Evolutionary conservation across 805 yeast species (phyloP).

Genomic region (Kuraishia floccosa): DNA sequence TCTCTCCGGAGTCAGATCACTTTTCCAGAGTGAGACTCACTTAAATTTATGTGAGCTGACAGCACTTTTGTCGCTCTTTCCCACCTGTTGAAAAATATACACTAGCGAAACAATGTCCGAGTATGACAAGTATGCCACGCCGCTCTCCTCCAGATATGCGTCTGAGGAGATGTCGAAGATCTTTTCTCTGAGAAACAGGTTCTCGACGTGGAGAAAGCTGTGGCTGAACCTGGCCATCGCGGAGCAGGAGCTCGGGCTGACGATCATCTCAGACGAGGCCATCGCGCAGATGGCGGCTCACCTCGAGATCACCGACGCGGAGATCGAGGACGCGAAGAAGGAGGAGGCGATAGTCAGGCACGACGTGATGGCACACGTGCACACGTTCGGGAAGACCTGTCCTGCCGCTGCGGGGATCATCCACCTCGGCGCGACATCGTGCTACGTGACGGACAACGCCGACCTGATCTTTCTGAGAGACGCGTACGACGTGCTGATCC

Average conservation of each 20-base stretch:
- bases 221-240: conserved; percentile 96
- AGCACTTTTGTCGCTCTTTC: too few relatives aligned
- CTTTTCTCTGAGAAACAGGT: conserved; percentile 88
- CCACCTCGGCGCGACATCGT: conserved; percentile 96
- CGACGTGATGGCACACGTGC: conserved; percentile 99
- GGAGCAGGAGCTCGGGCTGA: conserved; percentile 82
- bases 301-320: conserved; percentile 82
- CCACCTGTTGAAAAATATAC: too few relatives aligned
- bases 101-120: conserved; percentile 18
- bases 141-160: conserved; percentile 93
- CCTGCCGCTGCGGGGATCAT: conserved; percentile 97
- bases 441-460: conserved; percentile 96
- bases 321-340: conserved; percentile 75
- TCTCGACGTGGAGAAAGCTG: conserved; percentile 96
- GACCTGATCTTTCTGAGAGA: conserved; percentile 94
- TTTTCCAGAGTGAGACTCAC: too few relatives aligned
- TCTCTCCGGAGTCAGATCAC: too few relatives aligned
- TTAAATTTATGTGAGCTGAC: too few relatives aligned
- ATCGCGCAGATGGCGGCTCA: conserved; percentile 74
- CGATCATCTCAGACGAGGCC: conserved; percentile 83
- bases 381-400: conserved; percentile 82
- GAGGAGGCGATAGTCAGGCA: conserved; percentile 98
- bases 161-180: conserved; percentile 93
- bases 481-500: conserved; percentile 87
- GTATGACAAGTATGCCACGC: conserved; percentile 79